These are phyloP conservation scores for Solanum rostratum DNA, from an alignment of 257 asterid species.

Conservation along the genomic window DNA sequence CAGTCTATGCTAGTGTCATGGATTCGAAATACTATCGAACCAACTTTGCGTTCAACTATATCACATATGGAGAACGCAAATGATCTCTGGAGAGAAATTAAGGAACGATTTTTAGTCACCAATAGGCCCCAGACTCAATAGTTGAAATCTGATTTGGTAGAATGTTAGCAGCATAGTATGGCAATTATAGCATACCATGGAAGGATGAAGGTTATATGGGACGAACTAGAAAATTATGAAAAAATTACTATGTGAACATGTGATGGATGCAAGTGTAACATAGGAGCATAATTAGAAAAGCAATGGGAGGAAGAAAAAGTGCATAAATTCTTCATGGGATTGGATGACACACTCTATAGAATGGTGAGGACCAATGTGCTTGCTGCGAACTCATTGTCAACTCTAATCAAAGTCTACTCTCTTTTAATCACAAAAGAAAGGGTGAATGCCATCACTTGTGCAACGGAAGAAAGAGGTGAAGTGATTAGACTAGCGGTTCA, in stretches of 20 bases:
- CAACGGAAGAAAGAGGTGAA: neutral
- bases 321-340: neutral
- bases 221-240: neutral
- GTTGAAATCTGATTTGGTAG: neutral
- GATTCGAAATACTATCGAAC: conserved; percentile 11
- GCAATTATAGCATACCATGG: neutral
- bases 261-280: neutral
- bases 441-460: neutral
- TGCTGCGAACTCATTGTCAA: neutral
- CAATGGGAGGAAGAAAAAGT: neutral
- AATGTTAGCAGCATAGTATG: neutral
- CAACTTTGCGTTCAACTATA: neutral
- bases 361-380: neutral
- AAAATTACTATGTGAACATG: neutral
- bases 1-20: conserved; percentile 12
- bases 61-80: neutral
- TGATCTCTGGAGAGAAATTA: neutral
- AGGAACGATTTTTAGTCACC: neutral
- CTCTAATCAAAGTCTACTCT: neutral
- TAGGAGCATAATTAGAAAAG: neutral
- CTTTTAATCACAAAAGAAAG: neutral
- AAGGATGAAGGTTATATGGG: neutral
- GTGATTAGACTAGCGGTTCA: neutral
- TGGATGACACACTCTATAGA: neutral
- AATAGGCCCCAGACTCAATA: conserved; percentile 2